Evolutionary conservation across 1,284 basidiomycete species (phyloP).

Genomic region (Austroboletus niveus): DNA sequence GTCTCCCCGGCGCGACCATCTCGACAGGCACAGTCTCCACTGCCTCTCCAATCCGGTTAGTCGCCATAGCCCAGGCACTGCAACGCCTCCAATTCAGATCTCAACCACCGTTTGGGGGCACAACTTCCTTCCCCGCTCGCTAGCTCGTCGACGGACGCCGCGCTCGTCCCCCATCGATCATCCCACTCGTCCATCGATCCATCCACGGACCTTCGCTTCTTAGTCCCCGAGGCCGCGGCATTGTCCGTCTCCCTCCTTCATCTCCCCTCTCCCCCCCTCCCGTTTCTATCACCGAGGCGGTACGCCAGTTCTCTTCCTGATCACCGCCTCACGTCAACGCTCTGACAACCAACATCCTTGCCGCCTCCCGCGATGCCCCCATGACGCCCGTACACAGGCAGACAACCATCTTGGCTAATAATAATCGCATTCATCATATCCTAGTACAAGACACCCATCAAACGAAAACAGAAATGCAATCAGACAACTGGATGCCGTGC

Average conservation of each 20-base stretch:
- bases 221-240: constrained; percentile 5
- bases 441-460: constrained; percentile 12
- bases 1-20: constrained; percentile 1
- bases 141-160: not conserved
- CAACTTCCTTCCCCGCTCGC: not conserved
- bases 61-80: not conserved
- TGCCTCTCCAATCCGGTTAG: not conserved
- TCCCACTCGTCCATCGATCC: not conserved
- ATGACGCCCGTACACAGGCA: constrained; percentile 6
- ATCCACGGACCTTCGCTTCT: constrained; percentile 1
- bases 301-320: constrained; percentile 10
- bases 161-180: not conserved
- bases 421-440: constrained; percentile 15
- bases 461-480: constrained; percentile 6
- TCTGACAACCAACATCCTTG: constrained; percentile 4
- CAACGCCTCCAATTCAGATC: not conserved
- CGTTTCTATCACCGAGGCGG: constrained; percentile 10
- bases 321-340: constrained; percentile 15
- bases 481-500: constrained; percentile 1
- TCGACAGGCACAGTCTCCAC: not conserved
- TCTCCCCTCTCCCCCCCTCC: not conserved
- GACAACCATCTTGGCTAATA: constrained; percentile 20
- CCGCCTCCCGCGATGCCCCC: constrained; percentile 5
- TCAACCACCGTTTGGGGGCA: not conserved
- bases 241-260: not conserved